Evolutionary conservation across 148 eudicot genomes (phyloP).

Genomic region (Fagopyrum homotropicum): DNA sequence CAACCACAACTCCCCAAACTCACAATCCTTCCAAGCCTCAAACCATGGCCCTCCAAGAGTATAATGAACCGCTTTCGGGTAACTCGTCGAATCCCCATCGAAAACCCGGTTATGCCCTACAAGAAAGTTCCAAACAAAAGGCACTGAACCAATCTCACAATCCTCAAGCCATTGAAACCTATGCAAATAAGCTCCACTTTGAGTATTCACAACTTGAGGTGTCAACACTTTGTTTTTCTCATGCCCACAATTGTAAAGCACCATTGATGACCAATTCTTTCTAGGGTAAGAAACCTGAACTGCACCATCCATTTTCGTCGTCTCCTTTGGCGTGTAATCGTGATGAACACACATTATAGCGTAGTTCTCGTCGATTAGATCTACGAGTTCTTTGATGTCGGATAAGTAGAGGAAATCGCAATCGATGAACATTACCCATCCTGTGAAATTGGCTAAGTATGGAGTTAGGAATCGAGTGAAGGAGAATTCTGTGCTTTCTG

Average conservation of each 20-base stretch:
- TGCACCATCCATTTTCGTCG: constrained; percentile 94
- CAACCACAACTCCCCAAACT: constrained; percentile 41
- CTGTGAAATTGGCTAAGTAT: constrained; percentile 50
- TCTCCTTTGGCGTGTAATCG: constrained; percentile 88
- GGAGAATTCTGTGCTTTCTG: constrained; percentile 93
- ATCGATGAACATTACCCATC: constrained; percentile 97
- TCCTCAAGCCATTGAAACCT: constrained; percentile 91
- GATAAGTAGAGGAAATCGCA: constrained; percentile 77
- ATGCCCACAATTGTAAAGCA: constrained; percentile 87
- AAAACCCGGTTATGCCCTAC: constrained; percentile 83
- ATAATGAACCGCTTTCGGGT: constrained; percentile 78
- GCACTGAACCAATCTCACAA: constrained; percentile 70
- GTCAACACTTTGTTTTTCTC: constrained; percentile 58
- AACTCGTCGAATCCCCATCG: constrained; percentile 45
- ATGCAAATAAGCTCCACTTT: constrained; percentile 74
- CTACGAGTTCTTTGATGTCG: constrained; percentile 60
- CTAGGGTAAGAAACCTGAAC: constrained; percentile 88
- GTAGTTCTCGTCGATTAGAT: constrained; percentile 64
- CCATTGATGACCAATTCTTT: constrained; percentile 99
- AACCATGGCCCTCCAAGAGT: constrained; percentile 99
- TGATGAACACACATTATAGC: constrained; percentile 97
- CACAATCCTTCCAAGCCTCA: constrained; percentile 85
- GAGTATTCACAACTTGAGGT: constrained; percentile 62
- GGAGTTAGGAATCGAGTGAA: constrained; percentile 81
- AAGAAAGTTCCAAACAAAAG: constrained; percentile 93